Conservation (phyloP, 2,329 filamentous ascomycete species). For the Dothistroma septosporum region DNA sequence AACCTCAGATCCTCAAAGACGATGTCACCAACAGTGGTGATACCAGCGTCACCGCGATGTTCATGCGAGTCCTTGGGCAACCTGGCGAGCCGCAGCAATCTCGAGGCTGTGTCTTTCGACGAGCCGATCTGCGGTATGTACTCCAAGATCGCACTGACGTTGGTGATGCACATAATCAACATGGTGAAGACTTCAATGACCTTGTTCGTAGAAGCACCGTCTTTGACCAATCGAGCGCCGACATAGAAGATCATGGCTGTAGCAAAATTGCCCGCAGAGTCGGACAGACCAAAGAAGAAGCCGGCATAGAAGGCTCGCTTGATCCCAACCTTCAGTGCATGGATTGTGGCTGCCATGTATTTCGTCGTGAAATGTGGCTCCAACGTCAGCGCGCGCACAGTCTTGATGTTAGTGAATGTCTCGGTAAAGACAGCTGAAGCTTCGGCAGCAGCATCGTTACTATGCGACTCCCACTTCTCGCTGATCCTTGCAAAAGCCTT, state of each 20-base stretch:
- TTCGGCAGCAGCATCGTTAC: constrained; percentile 59
- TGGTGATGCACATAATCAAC: constrained; percentile 76
- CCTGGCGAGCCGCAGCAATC: constrained; percentile 65
- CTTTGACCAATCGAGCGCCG: constrained; percentile 61
- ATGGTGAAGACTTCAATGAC: constrained; percentile 75
- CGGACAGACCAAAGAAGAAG: constrained; percentile 70
- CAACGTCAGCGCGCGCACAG: constrained; percentile 70
- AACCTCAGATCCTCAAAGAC: constrained; percentile 64
- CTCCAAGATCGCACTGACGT: constrained; percentile 63
- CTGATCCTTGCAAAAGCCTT: constrained; percentile 62
- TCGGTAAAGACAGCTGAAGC: constrained; percentile 66
- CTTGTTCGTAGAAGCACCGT: constrained; percentile 49
- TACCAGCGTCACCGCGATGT: constrained; percentile 46
- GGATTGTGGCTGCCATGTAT: constrained; percentile 51
- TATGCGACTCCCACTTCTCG: constrained; percentile 66
- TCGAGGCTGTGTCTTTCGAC: constrained; percentile 66
- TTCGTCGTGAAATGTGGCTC: constrained; percentile 67
- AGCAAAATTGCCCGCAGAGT: constrained; percentile 66
- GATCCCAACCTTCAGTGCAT: constrained; percentile 58
- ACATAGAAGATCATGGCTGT: constrained; percentile 82
- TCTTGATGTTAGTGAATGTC: constrained; percentile 72
- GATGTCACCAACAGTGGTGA: constrained; percentile 50
- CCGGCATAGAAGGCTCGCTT: constrained; percentile 65
- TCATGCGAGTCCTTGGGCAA: constrained; percentile 60
- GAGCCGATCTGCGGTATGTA: constrained; percentile 77